Evolutionary conservation across 1,139 yeast species (phyloP).

Genomic region (Yamadazyma jaroonii): DNA sequence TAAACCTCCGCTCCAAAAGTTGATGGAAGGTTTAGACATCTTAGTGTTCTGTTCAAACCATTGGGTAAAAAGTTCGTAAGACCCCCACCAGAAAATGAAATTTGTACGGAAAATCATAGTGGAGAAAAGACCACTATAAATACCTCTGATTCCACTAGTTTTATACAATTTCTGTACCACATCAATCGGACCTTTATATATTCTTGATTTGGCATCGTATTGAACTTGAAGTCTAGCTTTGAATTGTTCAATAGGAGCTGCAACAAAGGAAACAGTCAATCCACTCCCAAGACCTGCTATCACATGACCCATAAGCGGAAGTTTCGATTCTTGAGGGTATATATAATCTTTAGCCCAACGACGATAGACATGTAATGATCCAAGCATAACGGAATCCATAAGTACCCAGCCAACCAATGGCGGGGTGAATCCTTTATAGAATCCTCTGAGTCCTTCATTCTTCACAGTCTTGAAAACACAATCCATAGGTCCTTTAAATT

Average conservation of each 20-base stretch:
- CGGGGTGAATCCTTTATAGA: constrained; percentile 88
- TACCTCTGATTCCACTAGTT: constrained; percentile 63
- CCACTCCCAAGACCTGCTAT: constrained; percentile 84
- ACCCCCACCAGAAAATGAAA: constrained; percentile 93
- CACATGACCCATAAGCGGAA: constrained; percentile 74
- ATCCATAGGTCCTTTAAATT: constrained; percentile 80
- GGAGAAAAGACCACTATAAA: constrained; percentile 78
- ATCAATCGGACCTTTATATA: constrained; percentile 77
- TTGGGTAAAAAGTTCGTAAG: constrained; percentile 74
- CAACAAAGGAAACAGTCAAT: constrained; percentile 87
- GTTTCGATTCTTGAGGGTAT: constrained; percentile 53
- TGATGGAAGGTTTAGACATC: constrained; percentile 64
- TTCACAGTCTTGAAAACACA: constrained; percentile 69
- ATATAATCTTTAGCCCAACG: constrained; percentile 61
- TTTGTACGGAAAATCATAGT: constrained; percentile 87
- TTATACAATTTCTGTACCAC: constrained; percentile 55
- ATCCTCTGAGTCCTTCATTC: constrained; percentile 73
- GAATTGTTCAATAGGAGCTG: constrained; percentile 89
- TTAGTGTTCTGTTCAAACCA: constrained; percentile 64
- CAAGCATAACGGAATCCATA: constrained; percentile 89
- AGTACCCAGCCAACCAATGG: constrained; percentile 91
- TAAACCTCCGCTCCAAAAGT: constrained; percentile 90
- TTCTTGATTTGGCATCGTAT: constrained; percentile 70
- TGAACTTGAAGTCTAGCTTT: constrained; percentile 89
- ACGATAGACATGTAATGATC: constrained; percentile 77